A percentile compares a stretch with the other conserved stretches of the same genome.
These are phyloP conservation scores for Bolboschoenus planiculmis DNA, from an alignment of 176 grass and related monocot species.

Conservation along the genomic window DNA sequence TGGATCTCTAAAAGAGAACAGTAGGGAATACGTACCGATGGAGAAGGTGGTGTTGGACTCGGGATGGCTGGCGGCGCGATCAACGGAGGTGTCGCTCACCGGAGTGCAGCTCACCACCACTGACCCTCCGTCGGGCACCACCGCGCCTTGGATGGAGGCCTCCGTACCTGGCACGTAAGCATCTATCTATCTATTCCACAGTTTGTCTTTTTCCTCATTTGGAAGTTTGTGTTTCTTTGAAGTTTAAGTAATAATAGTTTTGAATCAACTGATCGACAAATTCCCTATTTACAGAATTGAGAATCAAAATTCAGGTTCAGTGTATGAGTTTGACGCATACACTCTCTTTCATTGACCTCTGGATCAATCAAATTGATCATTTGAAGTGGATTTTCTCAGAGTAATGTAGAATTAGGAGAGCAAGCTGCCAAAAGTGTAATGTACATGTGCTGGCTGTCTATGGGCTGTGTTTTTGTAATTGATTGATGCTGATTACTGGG, in stretches of 20 bases:
- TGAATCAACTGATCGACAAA: background rate
- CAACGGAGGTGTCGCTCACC: slow-evolving; percentile 66
- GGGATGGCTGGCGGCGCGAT: slow-evolving; percentile 84
- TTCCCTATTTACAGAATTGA: background rate
- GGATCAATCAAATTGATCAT: background rate
- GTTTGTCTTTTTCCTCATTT: background rate
- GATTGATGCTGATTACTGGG: background rate
- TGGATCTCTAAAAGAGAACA: background rate
- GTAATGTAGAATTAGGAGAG: background rate
- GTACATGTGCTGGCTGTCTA: background rate
- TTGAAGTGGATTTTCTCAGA: background rate
- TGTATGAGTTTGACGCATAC: no score
- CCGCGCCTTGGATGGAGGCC: slow-evolving; percentile 73
- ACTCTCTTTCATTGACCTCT: background rate
- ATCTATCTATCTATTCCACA: background rate
- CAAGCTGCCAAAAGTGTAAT: background rate
- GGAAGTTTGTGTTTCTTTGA: background rate
- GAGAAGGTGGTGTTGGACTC: slow-evolving; percentile 71
- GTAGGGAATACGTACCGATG: slow-evolving; percentile 14
- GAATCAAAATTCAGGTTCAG: background rate
- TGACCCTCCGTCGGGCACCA: slow-evolving; percentile 35
- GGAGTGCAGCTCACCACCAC: slow-evolving; percentile 85
- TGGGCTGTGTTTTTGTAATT: background rate
- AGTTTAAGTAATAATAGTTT: background rate
- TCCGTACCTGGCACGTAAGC: slow-evolving; percentile 85